A percentile compares a stretch with the other conserved stretches of the same genome.
Evolutionary conservation across 352 stramenopile genomes (phyloP).

Genomic region (Thalassiosira exigua): DNA sequence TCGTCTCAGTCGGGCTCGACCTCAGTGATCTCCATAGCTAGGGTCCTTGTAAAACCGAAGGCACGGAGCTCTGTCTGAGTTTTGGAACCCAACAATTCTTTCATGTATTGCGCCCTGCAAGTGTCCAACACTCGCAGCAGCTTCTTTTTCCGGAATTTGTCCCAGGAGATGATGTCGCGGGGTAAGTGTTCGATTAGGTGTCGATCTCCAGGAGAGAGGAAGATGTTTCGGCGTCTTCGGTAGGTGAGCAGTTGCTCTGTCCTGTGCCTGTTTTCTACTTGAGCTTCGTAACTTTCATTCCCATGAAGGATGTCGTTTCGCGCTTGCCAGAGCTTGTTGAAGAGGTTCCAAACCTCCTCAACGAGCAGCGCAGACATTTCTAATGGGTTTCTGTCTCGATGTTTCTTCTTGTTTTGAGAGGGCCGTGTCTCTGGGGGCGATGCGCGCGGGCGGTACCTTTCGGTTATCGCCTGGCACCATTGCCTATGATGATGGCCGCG

Average conservation of each 20-base stretch:
- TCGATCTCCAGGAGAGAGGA: background rate
- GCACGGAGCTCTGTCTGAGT: background rate
- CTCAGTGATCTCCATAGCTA: too few relatives aligned
- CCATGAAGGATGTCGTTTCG: conserved; percentile 1
- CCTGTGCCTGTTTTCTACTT: background rate
- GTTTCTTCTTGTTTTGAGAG: too few relatives aligned
- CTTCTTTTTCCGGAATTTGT: background rate
- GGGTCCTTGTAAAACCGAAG: too few relatives aligned
- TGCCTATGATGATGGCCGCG: background rate
- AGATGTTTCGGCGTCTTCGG: background rate
- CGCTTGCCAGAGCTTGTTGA: background rate
- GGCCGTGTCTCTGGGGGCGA: background rate
- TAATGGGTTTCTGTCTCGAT: background rate
- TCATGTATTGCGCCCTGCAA: background rate
- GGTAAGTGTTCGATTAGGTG: background rate
- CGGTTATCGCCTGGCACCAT: background rate
- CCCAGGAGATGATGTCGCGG: background rate
- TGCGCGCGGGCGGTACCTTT: background rate
- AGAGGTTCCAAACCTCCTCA: background rate
- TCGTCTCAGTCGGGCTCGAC: too few relatives aligned
- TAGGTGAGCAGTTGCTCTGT: background rate
- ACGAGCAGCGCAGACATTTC: background rate
- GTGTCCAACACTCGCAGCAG: background rate
- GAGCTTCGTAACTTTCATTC: background rate
- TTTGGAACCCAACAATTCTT: background rate